Evolutionary conservation across 495 filamentous ascomycete genomes (phyloP), one percentile per base, ranked within the genome.

Genomic region (Penicillium robsamsonii): DNA sequence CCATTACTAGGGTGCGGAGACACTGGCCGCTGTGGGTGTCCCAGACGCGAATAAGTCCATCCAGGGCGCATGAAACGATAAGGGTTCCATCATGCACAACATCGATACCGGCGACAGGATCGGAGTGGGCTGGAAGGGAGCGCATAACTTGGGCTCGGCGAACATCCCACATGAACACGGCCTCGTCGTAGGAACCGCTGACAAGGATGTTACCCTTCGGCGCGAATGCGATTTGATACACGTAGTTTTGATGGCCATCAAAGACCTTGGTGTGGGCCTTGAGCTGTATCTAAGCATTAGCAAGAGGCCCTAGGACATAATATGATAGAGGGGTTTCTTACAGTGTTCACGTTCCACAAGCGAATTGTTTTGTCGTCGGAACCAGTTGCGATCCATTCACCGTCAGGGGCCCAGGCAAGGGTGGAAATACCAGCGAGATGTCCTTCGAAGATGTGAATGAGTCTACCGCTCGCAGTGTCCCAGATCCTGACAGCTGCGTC

Each of bases 171-270:
- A 97, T 72, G 60, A 96, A 95, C 0, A 98, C 89, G 9, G 95
- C 94, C 77, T 98, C 94, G 63, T 97, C 94, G 72, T 96, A 97
- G 62, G 89, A 93, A 17, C 94, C 95, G 55, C 88, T 92, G 37
- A 88, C 94, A 17, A 98, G 82, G 63, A 96, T 96, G 64, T 97
- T 97, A 37, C 94, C 95, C 72, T 96, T 96, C 1, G 95, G 94
- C 15, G 89, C 90, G 71, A 97, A 98, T 20, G 92, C 91, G 46
- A 98, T 79, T 35, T 87, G 87, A 71, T 93, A 96, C 43, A 98
- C 86, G 75, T 96, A 97, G 67, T 92, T 97, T 68, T 97, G 92
- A 68, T 98, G 94, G 41, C 94, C 92, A 30, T 85, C 71, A 59
- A 97, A 79, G 8, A 88, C 84, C 22, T 73, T 75, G 0, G 81